A percentile compares a stretch with the other conserved stretches of the same genome.
Conservation (phyloP, 192 early-diverging fungal species). For the Linnemannia zychae region DNA sequence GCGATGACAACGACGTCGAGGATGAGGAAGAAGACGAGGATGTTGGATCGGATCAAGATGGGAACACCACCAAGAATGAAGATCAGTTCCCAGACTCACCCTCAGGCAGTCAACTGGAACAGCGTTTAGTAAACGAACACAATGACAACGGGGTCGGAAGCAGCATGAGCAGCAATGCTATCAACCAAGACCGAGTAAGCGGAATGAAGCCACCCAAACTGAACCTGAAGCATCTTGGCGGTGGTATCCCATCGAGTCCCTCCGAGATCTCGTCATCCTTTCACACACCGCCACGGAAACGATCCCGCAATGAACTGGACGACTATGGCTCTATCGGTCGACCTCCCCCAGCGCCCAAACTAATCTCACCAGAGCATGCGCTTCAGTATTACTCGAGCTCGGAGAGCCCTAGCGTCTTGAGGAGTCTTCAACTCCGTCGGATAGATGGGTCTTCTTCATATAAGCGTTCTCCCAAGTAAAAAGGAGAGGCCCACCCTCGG, state of each 20-base stretch:
- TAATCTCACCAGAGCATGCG: neutral
- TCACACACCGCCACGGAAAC: slow-evolving; percentile 25
- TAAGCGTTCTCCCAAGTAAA: too few relatives aligned
- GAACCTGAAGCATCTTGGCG: neutral
- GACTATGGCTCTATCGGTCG: neutral
- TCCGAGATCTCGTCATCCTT: neutral
- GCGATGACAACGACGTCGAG: neutral
- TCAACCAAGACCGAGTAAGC: neutral
- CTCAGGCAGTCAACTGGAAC: neutral
- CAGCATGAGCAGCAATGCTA: neutral
- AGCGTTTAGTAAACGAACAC: neutral
- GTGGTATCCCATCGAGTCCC: neutral
- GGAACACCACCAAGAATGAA: neutral
- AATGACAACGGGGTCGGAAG: neutral
- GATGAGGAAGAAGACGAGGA: neutral
- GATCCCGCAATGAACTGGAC: neutral
- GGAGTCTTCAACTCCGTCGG: neutral
- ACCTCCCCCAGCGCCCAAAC: slow-evolving; percentile 14
- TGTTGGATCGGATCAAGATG: neutral
- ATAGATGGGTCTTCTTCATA: neutral
- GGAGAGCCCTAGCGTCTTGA: neutral
- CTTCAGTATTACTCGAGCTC: neutral
- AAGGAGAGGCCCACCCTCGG: too few relatives aligned
- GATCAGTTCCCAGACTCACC: neutral
- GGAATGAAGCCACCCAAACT: neutral